Evolutionary conservation across 2,329 filamentous ascomycete genomes (phyloP), one percentile per base, ranked within the genome.

Genomic region (Apiospora aurea): DNA sequence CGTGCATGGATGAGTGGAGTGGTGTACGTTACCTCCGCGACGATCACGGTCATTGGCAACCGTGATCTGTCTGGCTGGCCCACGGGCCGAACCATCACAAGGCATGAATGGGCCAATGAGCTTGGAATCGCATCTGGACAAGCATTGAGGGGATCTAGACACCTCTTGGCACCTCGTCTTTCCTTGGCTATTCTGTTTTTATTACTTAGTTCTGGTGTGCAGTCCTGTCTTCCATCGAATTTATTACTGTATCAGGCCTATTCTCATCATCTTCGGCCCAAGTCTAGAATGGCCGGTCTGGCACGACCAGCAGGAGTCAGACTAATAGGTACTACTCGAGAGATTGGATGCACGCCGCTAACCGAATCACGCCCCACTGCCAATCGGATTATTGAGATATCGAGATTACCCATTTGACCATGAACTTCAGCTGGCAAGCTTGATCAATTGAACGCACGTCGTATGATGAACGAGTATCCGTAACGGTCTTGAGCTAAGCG

Each of bases 61-160:
- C 24, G 38, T 61, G 13, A 57, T 57, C 26, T 43, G 18, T 29
- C 8, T 38, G 53, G 34, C 8, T 38, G 53, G 34, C 29, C 16
- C 29, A 61, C 57, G 57, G 57, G 57, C 57, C 57, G 57, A 41
- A 41, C 57, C 57, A 64, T 24, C n/a, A 41, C 57, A 64, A 21
- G 21, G 57, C 57, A 64, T 64, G 34, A 41, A 21, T 8, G 34
- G 34, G 34, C 57, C 57, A 64, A 41, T 41, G 21, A 41, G 18
- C 8, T 38, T 21, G n/a, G 57, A 18, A 38, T 64, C 29, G 57
- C 57, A 64, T 61, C 26, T 61, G 53, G 53, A 29, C 38, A 61
- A 61, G 53, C 53, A 38, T 38, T 38, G 7, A 16, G 29, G 29
- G 53, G 21, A 34, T 21, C 29, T 61, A 29, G 29, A 16, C 29